Base-by-base conservation (phyloP, 352 stramenopile genomes). In the Phytopythium cucurbitacearum region DNA sequence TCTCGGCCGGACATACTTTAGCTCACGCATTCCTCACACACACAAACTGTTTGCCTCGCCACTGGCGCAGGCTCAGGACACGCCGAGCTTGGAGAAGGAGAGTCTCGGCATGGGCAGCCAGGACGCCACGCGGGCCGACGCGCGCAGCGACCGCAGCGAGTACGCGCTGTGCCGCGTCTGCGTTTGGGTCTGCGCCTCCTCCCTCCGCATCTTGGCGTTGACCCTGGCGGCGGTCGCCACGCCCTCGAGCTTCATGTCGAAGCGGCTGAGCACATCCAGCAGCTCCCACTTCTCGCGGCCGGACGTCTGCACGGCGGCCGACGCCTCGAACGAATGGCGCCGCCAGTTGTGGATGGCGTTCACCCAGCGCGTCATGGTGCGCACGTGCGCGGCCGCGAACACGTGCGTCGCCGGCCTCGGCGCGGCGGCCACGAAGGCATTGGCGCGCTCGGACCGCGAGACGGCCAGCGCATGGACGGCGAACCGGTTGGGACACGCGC, bases 331-430 rank as follows among this genome's bases (percentile, higher is more conserved):
- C 32, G 72, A 64, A 40, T 87, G 78, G 11, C 79, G 69, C 40
- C 68, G 63, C 81, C 81, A 92, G 59, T 87, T 89, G 54, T 85
- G 73, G 53, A 92, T 76, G 7, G 73, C 75, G 40, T 84, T 83
- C 46, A 70, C 62, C 81, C 81, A 92, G 48, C 67, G 70, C 38
- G 64, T 71, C 76, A 90, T 89, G 35, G 57, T 54, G 55, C 67
- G 64, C 48, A 75, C 64, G 53, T 45, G 54, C 44, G 69, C 68
- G 53, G 56, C 51, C 12, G 64, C 53, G 15, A 38, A 38, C 48
- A 53, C 48, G 36, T 28, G 21, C 21, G 21, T 28, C 21, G 21
- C 21, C 2, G 21, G 21, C 21, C 21, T 28, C 21, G 21, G 21
- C 21, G 21, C 21, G 21, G 21, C 21, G 40, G 63, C 47, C 36